Evolutionary conservation across 768 basidiomycete genomes (phyloP), one percentile per base, ranked within the genome.

Genomic region (Cyclocybe aegerita): DNA sequence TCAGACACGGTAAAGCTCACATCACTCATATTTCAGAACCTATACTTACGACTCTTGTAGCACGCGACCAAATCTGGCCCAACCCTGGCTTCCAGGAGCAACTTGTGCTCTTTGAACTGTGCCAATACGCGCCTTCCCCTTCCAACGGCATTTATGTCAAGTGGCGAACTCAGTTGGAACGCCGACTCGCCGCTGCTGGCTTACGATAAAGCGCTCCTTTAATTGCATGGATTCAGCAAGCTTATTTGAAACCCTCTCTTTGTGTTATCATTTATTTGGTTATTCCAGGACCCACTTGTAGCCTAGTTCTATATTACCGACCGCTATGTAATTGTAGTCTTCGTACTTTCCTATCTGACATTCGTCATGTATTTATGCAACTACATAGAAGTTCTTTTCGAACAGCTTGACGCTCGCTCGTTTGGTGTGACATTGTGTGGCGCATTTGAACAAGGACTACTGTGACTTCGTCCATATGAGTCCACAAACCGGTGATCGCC

Each of bases 21-120:
- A 32, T 40, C 32, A 38, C 51, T 17, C 47, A 17, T 45, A 35
- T 46, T 38, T 38, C 11, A n/a, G 39, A 23, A 16, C 50, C 38
- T 42, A 48, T 32, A 40, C 50, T 51, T 9, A 50, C 15, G 29
- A 14, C 50, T 33, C 6, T 31, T 54, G 44, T 57, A 89, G 87
- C 80, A 42, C 84, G 87, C 43, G 82, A 87, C 65, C 85, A 88
- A 60, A 86, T 88, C 46, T 89, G 87, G 86, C 79, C 82, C 53
- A 86, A 82, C 54, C 79, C 85, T n/a, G 88, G 87, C 39, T 89
- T 90, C 66, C 82, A 86, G 50, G 85, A 88, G 68, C 88, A 90
- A 58, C 77, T 90, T 23, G 82, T 88, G 32, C 70, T 90, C 41
- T 90, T 87, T 48, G 85, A 85, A 60, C 73, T 89, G 31, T 90